Percentiles rank a stretch among this genome's conserved stretches.
Evolutionary conservation across 31 red algal genomes (phyloP).

Genomic region (Porphyra umbilicalis): DNA sequence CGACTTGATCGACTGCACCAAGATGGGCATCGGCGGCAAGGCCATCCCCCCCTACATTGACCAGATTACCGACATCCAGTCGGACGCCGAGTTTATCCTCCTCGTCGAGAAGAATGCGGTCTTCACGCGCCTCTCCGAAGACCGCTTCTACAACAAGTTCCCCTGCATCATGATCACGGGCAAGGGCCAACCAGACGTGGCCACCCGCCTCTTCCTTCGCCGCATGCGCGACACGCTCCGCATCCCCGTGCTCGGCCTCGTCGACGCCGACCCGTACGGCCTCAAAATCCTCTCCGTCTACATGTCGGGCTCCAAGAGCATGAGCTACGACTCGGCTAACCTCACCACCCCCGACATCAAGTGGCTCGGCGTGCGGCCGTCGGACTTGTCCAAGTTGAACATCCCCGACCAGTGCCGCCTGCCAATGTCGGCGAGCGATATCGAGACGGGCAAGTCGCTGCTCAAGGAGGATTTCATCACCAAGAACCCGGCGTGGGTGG

Average conservation of each 20-base stretch:
- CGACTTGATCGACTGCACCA: constrained; percentile 82
- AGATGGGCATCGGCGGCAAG: constrained; percentile 90
- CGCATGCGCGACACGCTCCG: constrained; percentile 38
- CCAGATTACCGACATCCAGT: constrained; percentile 71
- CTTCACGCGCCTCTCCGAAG: constrained; percentile 87
- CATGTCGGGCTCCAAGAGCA: constrained; percentile 88
- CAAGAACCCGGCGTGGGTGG: constrained; percentile 75
- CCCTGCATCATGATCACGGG: constrained; percentile 88
- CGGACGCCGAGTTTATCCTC: constrained; percentile 83
- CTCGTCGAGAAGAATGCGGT: constrained; percentile 91
- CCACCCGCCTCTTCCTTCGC: constrained; percentile 72
- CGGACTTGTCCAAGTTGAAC: constrained; percentile 71
- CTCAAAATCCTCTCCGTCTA: constrained; percentile 89
- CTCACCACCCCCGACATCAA: constrained; percentile 95
- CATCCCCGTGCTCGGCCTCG: constrained; percentile 80
- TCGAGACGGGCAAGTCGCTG: constrained; percentile 87
- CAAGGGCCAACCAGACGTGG: constrained; percentile 91
- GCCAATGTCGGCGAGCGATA: constrained; percentile 80
- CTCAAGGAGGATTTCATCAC: constrained; percentile 88
- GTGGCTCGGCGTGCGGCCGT: constrained; percentile 83
- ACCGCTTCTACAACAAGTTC: constrained; percentile 85
- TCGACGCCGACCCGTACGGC: constrained; percentile 92
- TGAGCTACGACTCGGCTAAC: constrained; percentile 92
- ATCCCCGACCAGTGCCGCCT: constrained; percentile 91
- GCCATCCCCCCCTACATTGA: constrained; percentile 90